These are phyloP conservation scores for Fraxinus excelsior DNA, from an alignment of 257 asterid species.

Conservation along the genomic window DNA sequence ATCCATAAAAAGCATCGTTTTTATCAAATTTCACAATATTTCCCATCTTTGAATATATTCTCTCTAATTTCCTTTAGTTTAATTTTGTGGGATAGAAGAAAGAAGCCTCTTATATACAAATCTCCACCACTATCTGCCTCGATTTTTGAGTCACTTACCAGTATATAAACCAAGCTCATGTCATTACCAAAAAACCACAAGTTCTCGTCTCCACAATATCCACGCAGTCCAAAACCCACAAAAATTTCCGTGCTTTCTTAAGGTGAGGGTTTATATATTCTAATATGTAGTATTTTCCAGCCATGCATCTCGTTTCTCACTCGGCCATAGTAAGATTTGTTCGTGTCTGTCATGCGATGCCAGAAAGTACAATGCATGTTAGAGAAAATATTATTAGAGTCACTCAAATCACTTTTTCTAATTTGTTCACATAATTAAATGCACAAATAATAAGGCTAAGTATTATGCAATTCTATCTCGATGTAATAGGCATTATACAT, in stretches of 20 bases:
- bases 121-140: conserved; percentile 41
- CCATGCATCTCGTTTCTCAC: conserved; percentile 1
- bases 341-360: background rate
- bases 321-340: background rate
- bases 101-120: conserved; percentile 17
- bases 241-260: background rate
- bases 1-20: conserved; percentile 63
- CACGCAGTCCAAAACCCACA: background rate
- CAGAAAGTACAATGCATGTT: background rate
- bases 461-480: background rate
- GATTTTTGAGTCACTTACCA: conserved; percentile 45
- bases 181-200: conserved; percentile 42
- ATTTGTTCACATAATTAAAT: too few species aligned
- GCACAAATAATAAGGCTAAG: too few species aligned
- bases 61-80: conserved; percentile 27
- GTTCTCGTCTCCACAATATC: conserved; percentile 16
- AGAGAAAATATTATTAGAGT: too few species aligned
- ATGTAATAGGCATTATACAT: background rate
- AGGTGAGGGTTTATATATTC: background rate
- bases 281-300: background rate
- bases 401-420: too few species aligned
- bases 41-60: conserved; percentile 44
- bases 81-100: conserved; percentile 31
- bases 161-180: conserved; percentile 54
- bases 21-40: conserved; percentile 66